A percentile compares a stretch with the other conserved stretches of the same genome.
Evolutionary conservation across 192 early-diverging fungal genomes (phyloP).

Genomic region (Jimgerdemannia lactiflua): DNA sequence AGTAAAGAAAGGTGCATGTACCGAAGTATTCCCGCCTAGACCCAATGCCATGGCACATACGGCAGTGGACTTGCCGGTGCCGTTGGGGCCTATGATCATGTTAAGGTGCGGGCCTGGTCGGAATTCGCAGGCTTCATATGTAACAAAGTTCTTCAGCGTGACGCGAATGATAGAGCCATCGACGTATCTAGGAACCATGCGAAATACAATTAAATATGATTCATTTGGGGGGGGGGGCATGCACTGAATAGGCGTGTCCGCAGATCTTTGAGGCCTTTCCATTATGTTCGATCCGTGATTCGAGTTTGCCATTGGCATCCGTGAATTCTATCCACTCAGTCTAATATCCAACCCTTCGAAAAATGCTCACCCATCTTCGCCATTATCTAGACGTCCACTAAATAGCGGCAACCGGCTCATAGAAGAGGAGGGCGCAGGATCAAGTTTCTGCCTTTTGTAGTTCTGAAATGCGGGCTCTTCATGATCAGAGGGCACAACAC

Average conservation of each 20-base stretch:
- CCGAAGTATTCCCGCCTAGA: conserved; percentile 71
- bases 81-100: conserved; percentile 98
- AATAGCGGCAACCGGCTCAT: not conserved
- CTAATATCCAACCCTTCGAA: conserved; percentile 6
- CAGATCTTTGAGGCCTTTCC: not conserved
- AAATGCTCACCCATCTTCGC: conserved; percentile 1
- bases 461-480: conserved; percentile 1
- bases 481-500: conserved; percentile 2
- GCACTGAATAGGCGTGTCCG: too few species aligned
- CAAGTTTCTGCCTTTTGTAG: not conserved
- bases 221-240: too few species aligned
- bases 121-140: conserved; percentile 85
- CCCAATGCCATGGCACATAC: conserved; percentile 97
- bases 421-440: not conserved
- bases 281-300: not conserved
- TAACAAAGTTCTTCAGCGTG: conserved; percentile 89
- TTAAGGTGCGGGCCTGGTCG: conserved; percentile 92
- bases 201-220: too few species aligned
- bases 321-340: not conserved
- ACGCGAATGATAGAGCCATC: conserved; percentile 75
- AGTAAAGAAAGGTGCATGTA: conserved; percentile 8
- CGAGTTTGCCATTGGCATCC: too few species aligned
- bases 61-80: conserved; percentile 94
- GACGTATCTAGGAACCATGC: conserved; percentile 32
- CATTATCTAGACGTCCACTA: conserved; percentile 1